Conservation (phyloP, 495 filamentous ascomycete genomes). For the Rusavskia elegans region DNA sequence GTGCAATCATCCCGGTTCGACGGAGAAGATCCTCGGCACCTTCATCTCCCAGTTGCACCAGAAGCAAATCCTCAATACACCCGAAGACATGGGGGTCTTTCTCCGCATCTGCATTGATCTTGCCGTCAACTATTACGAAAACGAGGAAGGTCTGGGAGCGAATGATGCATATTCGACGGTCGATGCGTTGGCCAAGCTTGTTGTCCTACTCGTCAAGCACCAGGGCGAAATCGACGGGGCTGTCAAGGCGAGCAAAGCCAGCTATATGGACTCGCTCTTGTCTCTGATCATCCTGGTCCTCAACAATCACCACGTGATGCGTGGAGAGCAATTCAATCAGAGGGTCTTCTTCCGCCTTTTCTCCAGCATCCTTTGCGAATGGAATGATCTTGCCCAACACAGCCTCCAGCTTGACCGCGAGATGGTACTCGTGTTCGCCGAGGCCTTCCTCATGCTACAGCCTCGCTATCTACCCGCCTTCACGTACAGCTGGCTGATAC, state of each 20-base stretch:
- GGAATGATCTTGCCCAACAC: conserved; percentile 24
- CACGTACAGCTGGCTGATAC: conserved; percentile 64
- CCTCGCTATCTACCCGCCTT: conserved; percentile 68
- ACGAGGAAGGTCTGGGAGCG: conserved; percentile 40
- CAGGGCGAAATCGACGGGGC: conserved; percentile 44
- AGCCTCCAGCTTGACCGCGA: conserved; percentile 42
- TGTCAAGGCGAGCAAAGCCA: conserved; percentile 40
- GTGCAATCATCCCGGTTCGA: conserved; percentile 53
- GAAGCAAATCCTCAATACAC: conserved; percentile 47
- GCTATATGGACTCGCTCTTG: conserved; percentile 59
- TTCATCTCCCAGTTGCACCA: conserved; percentile 80
- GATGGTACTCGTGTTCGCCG: conserved; percentile 56
- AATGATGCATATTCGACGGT: conserved; percentile 57
- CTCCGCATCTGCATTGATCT: conserved; percentile 68
- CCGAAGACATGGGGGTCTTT: conserved; percentile 63
- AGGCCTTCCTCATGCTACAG: conserved; percentile 57
- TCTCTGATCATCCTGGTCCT: conserved; percentile 63
- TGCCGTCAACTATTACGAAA: conserved; percentile 61
- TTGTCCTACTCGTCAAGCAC: conserved; percentile 56
- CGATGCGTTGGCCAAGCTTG: conserved; percentile 78
- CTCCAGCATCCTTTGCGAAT: conserved; percentile 65
- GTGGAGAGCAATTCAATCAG: conserved; percentile 69
- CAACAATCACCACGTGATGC: conserved; percentile 69
- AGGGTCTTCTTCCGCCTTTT: conserved; percentile 87
- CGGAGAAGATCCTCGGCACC: conserved; percentile 50